Conservation (phyloP, 2,329 filamentous ascomycete species). For the Fusarium sp. region DNA sequence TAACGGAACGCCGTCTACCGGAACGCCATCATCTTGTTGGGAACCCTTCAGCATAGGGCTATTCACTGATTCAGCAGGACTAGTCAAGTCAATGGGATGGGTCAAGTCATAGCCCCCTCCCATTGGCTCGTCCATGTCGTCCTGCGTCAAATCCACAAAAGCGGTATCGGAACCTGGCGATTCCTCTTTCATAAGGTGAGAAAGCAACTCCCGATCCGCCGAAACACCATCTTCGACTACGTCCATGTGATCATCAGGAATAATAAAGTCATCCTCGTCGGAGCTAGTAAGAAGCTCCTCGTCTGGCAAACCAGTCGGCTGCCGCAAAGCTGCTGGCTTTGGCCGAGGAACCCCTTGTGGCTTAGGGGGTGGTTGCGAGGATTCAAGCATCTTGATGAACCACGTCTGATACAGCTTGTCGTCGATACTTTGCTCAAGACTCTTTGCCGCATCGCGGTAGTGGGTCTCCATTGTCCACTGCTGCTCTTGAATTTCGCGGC, state of each 20-base stretch:
- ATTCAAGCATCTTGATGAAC: constrained; percentile 63
- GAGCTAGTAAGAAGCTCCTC: constrained; percentile 68
- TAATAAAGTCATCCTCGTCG: constrained; percentile 68
- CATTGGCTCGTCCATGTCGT: constrained; percentile 37
- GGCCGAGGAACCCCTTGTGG: constrained; percentile 45
- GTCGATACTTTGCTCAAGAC: constrained; percentile 76
- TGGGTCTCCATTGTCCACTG: constrained; percentile 68
- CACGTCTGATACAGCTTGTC: constrained; percentile 70
- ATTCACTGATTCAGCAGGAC: constrained; percentile 33
- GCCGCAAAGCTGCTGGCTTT: constrained; percentile 12
- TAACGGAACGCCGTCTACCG: background rate
- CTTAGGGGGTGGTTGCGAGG: constrained; percentile 59
- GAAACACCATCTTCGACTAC: constrained; percentile 5
- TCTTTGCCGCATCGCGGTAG: constrained; percentile 69
- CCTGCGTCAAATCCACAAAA: constrained; percentile 53
- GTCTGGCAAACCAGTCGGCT: constrained; percentile 45
- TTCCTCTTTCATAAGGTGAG: constrained; percentile 42
- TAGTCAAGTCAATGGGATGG: constrained; percentile 49
- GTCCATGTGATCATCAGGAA: constrained; percentile 51
- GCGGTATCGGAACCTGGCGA: constrained; percentile 26
- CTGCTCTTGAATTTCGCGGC: constrained; percentile 65
- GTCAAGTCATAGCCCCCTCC: constrained; percentile 1
- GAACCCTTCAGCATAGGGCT: background rate
- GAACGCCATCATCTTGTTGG: background rate
- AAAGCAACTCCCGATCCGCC: background rate